Base-by-base conservation (phyloP, 1,284 basidiomycete genomes). In the Psilocybe mexicana region DNA sequence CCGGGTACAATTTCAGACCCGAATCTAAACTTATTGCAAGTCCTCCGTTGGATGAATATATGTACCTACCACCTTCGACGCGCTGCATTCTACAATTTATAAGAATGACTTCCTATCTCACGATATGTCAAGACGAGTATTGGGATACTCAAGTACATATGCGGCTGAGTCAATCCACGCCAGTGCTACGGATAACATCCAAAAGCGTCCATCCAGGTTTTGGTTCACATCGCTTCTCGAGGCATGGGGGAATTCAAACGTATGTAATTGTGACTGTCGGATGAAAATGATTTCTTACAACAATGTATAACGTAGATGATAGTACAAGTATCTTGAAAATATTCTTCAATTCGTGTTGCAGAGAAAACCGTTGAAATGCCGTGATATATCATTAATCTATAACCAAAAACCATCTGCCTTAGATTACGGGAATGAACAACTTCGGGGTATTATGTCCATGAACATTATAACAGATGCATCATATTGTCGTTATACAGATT, bases 401-500 rank as follows among this genome's bases (percentile, higher is more conserved):
- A 48, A 10, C 46, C 46, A 48, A 33, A 48, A 48, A 35, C 28
- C 30, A 18, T 48, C 30, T 48, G 46, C 46, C 30, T 10, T 48
- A 48, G 30, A 48, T 48, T 48, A 48, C 8, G 28, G 30, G 35
- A 40, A 40, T 14, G 7, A n/a, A 40, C 38, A 48, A 25, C 33
- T 18, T 48, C 26, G n/a, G 46, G 28, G 30, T 12, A 42, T n/a
- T 44, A 25, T 26, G 38, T 30, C 24, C 26, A 14, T 35, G 18
- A 26, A 23, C 26, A 44, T 30, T 43, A 43, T 43, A 43, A 14
- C 2, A 12, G 26, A 33, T 6, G 14, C 14, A 36, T 47, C 38
- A 52, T 47, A 48, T 11, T 60, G 60, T 69, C 63, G 62, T 63
- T 63, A 63, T 18, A 57, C 42, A 35, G 45, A 43, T 38, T 64